Percentiles rank a stretch among this genome's conserved stretches.
Evolutionary conservation across 192 early-diverging fungal genomes (phyloP).

Genomic region (Coemansia sp.): DNA sequence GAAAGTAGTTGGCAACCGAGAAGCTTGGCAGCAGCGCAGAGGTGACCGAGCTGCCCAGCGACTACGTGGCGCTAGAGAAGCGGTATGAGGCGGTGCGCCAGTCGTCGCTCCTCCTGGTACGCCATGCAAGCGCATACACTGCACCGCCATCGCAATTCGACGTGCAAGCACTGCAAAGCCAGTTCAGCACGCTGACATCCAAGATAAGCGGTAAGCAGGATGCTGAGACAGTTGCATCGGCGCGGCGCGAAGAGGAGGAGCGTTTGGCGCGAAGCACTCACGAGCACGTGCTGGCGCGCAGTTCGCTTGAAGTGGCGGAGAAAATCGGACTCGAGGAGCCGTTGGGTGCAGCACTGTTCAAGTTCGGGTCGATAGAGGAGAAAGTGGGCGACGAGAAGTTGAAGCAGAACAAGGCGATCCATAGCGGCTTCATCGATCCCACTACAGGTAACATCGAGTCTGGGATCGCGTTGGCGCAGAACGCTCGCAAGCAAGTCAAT

Average conservation of each 20-base stretch:
- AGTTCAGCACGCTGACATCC: conserved; percentile 61
- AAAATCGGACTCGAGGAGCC: conserved; percentile 80
- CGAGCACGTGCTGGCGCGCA: conserved; percentile 76
- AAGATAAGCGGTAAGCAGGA: conserved; percentile 51
- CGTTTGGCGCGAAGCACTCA: conserved; percentile 60
- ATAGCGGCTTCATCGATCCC: conserved; percentile 76
- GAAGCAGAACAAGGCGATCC: conserved; percentile 73
- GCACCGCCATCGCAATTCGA: conserved; percentile 74
- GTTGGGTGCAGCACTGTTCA: conserved; percentile 81
- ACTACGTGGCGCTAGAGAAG: conserved; percentile 91
- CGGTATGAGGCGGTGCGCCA: conserved; percentile 36
- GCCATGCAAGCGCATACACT: conserved; percentile 73
- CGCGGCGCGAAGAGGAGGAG: conserved; percentile 34
- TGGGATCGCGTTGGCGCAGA: conserved; percentile 79
- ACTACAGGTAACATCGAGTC: conserved; percentile 70
- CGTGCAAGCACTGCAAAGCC: conserved; percentile 66
- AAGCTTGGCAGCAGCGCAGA: conserved; percentile 78
- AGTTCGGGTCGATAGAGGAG: conserved; percentile 85
- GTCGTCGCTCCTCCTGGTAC: conserved; percentile 61
- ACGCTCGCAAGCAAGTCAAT: conserved; percentile 83
- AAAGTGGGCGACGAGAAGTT: conserved; percentile 81
- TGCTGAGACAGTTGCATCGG: conserved; percentile 60
- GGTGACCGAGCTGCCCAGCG: conserved; percentile 89
- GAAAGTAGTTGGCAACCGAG: conserved; percentile 82
- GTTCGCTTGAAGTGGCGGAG: conserved; percentile 68